These are phyloP conservation scores for Albophoma yamanashiensis DNA, from an alignment of 2,329 filamentous ascomycete species.

Conservation along the genomic window DNA sequence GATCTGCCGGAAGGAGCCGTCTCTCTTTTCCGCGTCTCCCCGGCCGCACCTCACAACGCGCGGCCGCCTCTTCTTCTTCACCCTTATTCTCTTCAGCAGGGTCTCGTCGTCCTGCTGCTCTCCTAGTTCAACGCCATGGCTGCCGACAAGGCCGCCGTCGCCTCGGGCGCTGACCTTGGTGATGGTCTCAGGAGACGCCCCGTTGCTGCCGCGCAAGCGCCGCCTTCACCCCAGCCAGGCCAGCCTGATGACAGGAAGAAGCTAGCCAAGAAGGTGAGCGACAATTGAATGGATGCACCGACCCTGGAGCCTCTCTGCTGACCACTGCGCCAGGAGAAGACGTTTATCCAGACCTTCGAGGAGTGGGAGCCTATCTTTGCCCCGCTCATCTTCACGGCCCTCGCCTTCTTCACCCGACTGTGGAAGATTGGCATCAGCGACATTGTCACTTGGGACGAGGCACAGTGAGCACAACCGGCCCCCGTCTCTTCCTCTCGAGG, in stretches of 20 bases:
- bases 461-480: slow-evolving; percentile 38
- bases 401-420: slow-evolving; percentile 56
- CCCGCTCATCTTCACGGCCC: slow-evolving; percentile 47
- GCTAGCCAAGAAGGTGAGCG: slow-evolving; percentile 40
- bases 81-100: background rate
- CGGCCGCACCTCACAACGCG: background rate
- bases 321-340: slow-evolving; percentile 33
- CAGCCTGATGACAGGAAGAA: slow-evolving; percentile 52
- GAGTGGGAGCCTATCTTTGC: slow-evolving; percentile 54
- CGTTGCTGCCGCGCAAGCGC: slow-evolving; percentile 24
- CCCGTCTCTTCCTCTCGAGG: background rate
- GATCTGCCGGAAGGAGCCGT: slow-evolving; percentile 1
- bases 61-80: slow-evolving; percentile 2
- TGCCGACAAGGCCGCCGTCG: slow-evolving; percentile 41
- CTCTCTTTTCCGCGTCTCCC: slow-evolving; percentile 7
- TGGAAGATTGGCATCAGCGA: slow-evolving; percentile 60
- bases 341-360: slow-evolving; percentile 50
- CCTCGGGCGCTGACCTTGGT: slow-evolving; percentile 48
- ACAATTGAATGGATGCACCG: background rate
- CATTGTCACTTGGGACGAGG: slow-evolving; percentile 59
- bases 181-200: slow-evolving; percentile 47
- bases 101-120: background rate
- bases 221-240: slow-evolving; percentile 21
- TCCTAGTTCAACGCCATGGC: slow-evolving; percentile 31
- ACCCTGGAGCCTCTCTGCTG: slow-evolving; percentile 2